Evolutionary conservation across 2,329 filamentous ascomycete species (phyloP).

Genomic region (Aspergillus pseudoglaucus): DNA sequence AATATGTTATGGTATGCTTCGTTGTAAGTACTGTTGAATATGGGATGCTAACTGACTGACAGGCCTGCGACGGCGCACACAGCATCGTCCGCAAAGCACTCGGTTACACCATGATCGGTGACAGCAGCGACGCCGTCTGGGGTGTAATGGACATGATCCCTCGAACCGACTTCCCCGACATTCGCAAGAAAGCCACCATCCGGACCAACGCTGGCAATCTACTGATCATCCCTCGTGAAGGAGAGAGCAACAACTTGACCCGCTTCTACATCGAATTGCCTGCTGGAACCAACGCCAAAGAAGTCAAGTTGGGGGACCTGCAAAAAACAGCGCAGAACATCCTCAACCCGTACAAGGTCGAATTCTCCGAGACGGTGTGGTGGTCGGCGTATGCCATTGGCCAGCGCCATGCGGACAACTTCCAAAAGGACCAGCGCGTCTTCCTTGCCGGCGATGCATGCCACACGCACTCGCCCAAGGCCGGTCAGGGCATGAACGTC

Average conservation of each 20-base stretch:
- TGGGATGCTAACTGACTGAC: not conserved
- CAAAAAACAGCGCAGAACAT: conserved; percentile 48
- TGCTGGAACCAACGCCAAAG: conserved; percentile 42
- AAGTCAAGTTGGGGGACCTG: conserved; percentile 49
- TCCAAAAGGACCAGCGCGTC: conserved; percentile 58
- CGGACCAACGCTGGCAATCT: conserved; percentile 42
- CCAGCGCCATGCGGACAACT: conserved; percentile 64
- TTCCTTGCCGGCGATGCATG: conserved; percentile 66
- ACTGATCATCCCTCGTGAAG: conserved; percentile 49
- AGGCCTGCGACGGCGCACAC: conserved; percentile 46
- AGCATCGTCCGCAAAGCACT: conserved; percentile 34
- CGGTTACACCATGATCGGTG: conserved; percentile 52
- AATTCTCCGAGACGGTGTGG: conserved; percentile 54
- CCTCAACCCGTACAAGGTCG: conserved; percentile 50
- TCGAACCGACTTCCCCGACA: conserved; percentile 45
- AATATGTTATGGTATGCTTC: conserved; percentile 40
- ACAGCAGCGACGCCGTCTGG: conserved; percentile 52
- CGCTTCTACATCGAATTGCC: conserved; percentile 59
- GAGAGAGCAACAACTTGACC: conserved; percentile 50
- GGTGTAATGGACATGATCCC: conserved; percentile 52
- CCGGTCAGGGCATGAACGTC: conserved; percentile 55
- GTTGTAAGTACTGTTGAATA: not conserved
- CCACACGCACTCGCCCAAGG: conserved; percentile 64
- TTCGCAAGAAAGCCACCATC: conserved; percentile 45
- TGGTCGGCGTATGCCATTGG: conserved; percentile 67